These are phyloP conservation scores for Gossypium laxum DNA, from an alignment of 441 rosid genomes.

Conservation along the genomic window DNA sequence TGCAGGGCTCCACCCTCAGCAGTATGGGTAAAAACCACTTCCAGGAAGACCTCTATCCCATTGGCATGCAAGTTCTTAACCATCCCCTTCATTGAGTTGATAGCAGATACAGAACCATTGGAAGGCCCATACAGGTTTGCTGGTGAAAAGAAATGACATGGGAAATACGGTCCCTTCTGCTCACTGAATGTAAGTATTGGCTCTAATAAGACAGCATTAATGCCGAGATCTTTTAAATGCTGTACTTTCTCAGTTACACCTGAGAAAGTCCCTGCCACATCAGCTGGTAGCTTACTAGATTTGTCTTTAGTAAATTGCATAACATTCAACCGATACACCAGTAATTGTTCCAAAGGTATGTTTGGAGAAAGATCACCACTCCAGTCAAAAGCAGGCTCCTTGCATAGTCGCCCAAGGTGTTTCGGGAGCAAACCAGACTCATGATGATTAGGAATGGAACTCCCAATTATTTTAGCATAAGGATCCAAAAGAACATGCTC, in stretches of 20 bases:
- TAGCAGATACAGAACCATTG: constrained; percentile 36
- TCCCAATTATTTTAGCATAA: constrained; percentile 46
- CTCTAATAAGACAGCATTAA: constrained; percentile 70
- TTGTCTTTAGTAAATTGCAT: constrained; percentile 55
- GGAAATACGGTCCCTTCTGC: constrained; percentile 61
- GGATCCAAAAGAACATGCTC: constrained; percentile 64
- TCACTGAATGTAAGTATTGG: constrained; percentile 66
- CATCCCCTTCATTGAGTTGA: constrained; percentile 70
- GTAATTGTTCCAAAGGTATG: constrained; percentile 51
- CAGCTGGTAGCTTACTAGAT: constrained; percentile 49
- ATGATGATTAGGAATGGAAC: constrained; percentile 20
- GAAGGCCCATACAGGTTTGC: constrained; percentile 46
- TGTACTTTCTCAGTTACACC: constrained; percentile 60
- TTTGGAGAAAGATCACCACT: constrained; percentile 48
- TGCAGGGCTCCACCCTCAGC: constrained; percentile 48
- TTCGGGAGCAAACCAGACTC: constrained; percentile 23
- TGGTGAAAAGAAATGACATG: constrained; percentile 70
- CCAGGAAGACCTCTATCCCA: constrained; percentile 72
- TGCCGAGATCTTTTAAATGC: constrained; percentile 63
- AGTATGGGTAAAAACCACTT: constrained; percentile 68
- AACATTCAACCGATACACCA: constrained; percentile 66
- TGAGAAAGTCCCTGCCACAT: constrained; percentile 65
- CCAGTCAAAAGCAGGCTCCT: constrained; percentile 71
- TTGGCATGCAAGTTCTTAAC: constrained; percentile 66
- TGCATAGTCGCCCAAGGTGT: constrained; percentile 43